Evolutionary conservation across 1,284 basidiomycete genomes (phyloP).

Genomic region (Marasmius fiardii): DNA sequence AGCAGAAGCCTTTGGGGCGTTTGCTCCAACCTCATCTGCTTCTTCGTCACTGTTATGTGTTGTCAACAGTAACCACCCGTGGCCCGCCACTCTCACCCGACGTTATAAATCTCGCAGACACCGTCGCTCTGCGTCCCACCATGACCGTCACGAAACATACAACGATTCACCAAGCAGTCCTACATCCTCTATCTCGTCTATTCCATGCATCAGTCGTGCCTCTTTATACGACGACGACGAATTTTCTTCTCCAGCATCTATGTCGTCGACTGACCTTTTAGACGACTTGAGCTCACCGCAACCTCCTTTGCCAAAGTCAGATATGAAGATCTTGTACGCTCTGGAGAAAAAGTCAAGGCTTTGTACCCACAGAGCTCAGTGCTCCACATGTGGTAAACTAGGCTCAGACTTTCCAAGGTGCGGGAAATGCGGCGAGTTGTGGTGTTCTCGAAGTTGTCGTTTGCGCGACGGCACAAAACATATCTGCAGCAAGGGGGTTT

Average conservation of each 20-base stretch:
- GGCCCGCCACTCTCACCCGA: not conserved
- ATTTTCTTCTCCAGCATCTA: conserved; percentile 16
- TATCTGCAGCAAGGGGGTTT: conserved; percentile 27
- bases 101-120: not conserved
- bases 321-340: conserved; percentile 45
- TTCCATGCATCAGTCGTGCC: conserved; percentile 35
- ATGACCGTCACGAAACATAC: conserved; percentile 7
- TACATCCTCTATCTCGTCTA: conserved; percentile 14
- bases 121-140: conserved; percentile 4
- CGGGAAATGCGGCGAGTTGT: conserved; percentile 56
- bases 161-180: conserved; percentile 1
- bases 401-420: conserved; percentile 67
- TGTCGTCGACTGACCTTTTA: conserved; percentile 21
- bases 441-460: conserved; percentile 70
- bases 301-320: conserved; percentile 21
- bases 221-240: conserved; percentile 20
- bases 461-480: conserved; percentile 50
- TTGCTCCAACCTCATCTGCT: conserved; percentile 1
- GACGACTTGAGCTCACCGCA: conserved; percentile 24
- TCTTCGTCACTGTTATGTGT: conserved; percentile 1
- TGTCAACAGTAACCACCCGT: not conserved
- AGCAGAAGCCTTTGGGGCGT: conserved; percentile 1
- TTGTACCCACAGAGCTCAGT: conserved; percentile 36
- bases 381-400: conserved; percentile 52
- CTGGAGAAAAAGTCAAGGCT: conserved; percentile 56